Evolutionary conservation across 2,329 filamentous ascomycete genomes (phyloP).

Genomic region (Aspergillus vadensis): DNA sequence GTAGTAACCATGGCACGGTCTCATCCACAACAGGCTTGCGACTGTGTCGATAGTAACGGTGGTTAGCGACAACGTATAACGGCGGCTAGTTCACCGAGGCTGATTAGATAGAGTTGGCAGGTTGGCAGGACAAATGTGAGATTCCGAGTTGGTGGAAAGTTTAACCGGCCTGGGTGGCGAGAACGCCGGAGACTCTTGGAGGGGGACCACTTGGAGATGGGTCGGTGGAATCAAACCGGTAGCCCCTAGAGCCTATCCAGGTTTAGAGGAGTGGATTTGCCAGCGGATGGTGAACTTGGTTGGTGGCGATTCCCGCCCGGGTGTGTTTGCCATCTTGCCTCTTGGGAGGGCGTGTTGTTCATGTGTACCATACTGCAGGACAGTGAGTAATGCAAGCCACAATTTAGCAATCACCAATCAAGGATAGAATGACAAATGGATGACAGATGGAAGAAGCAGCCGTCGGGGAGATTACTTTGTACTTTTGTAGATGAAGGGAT

Average conservation of each 20-base stretch:
- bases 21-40: not conserved
- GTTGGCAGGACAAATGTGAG: not conserved
- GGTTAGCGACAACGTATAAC: not conserved
- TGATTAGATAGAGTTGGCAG: conserved; percentile 3
- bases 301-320: not conserved
- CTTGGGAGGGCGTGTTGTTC: not conserved
- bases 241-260: not conserved
- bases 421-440: not conserved
- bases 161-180: not conserved
- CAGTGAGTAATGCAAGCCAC: not conserved
- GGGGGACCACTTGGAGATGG: not conserved
- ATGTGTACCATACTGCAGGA: not conserved
- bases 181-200: not conserved
- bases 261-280: not conserved
- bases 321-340: not conserved
- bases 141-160: not conserved
- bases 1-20: not conserved
- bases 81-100: not conserved
- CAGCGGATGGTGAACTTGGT: not conserved
- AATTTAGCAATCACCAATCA: not conserved
- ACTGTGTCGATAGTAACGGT: not conserved
- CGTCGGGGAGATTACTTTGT: not conserved
- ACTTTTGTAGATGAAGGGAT: not conserved
- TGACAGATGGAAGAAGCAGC: not conserved
- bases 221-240: not conserved